Evolutionary conservation across 345 rosid species (phyloP).

Genomic region (Isatis tinctoria): DNA sequence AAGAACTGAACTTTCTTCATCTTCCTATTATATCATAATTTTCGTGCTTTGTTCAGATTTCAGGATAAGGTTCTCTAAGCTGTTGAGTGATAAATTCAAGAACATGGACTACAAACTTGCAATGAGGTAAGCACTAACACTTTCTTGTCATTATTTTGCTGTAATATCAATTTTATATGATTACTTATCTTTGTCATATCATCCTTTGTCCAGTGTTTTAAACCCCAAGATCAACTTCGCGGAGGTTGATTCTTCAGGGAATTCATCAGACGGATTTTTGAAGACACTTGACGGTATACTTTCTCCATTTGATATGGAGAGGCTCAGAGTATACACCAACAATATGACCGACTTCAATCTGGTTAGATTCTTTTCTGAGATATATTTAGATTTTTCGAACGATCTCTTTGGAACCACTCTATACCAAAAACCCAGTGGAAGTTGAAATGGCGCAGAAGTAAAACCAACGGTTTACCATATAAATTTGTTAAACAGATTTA

Average conservation of each 20-base stretch:
- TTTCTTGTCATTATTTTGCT: background rate
- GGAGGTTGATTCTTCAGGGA: slow-evolving; percentile 33
- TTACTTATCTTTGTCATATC: background rate
- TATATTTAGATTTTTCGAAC: background rate
- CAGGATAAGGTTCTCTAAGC: slow-evolving; percentile 62
- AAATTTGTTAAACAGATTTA: background rate
- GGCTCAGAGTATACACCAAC: slow-evolving; percentile 60
- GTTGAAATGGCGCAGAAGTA: background rate
- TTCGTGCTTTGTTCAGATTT: slow-evolving; percentile 49
- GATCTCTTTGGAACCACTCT: background rate
- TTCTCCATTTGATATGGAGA: slow-evolving; percentile 65
- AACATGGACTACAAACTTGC: slow-evolving; percentile 88
- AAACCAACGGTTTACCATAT: background rate
- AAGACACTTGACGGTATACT: slow-evolving; percentile 42
- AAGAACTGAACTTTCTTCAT: background rate
- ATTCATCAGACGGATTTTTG: slow-evolving; percentile 47
- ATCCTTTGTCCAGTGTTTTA: slow-evolving; percentile 53
- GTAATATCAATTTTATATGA: background rate
- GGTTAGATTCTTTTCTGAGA: slow-evolving; percentile 39
- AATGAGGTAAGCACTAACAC: slow-evolving; percentile 59
- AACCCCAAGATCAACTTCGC: slow-evolving; percentile 76
- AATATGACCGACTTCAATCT: slow-evolving; percentile 64
- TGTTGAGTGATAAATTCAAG: slow-evolving; percentile 51
- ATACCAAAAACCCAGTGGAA: background rate
- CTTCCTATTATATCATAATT: background rate